Evolutionary conservation across 257 asterid genomes (phyloP).

Genomic region (Eucommia ulmoides): DNA sequence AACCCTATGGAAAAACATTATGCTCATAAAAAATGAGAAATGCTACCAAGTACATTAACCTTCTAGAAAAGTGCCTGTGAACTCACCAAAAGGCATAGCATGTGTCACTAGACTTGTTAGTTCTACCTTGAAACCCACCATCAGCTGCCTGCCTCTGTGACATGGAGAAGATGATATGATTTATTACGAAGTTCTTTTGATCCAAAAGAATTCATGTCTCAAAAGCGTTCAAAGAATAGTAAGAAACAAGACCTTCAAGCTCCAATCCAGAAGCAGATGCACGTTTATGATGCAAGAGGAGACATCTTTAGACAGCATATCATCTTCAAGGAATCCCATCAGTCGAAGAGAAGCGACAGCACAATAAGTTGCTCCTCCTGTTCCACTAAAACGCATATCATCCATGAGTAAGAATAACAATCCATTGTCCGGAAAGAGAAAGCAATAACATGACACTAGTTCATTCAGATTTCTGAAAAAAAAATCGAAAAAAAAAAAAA

Average conservation of each 20-base stretch:
- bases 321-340: slow-evolving; percentile 82
- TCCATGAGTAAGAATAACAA: slow-evolving; percentile 28
- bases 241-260: slow-evolving; percentile 54
- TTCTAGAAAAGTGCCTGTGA: neutral
- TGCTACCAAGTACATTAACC: slow-evolving; percentile 3
- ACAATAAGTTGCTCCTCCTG: slow-evolving; percentile 99
- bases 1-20: slow-evolving; percentile 35
- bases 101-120: slow-evolving; percentile 77
- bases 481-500: too few relatives aligned
- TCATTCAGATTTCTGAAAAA: too few relatives aligned
- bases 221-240: neutral
- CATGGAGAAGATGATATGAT: slow-evolving; percentile 13
- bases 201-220: neutral
- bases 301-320: slow-evolving; percentile 27
- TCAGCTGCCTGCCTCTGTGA: slow-evolving; percentile 73
- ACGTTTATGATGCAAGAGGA: slow-evolving; percentile 36
- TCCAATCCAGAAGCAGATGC: slow-evolving; percentile 76
- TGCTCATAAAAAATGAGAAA: slow-evolving; percentile 4
- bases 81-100: slow-evolving; percentile 93
- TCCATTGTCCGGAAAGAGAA: neutral
- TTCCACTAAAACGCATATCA: slow-evolving; percentile 51
- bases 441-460: too few relatives aligned
- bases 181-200: too few relatives aligned
- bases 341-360: slow-evolving; percentile 92
- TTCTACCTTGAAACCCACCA: slow-evolving; percentile 94